Conservation (phyloP, 2,329 filamentous ascomycete genomes). For the Aureobasidium uvarum region DNA sequence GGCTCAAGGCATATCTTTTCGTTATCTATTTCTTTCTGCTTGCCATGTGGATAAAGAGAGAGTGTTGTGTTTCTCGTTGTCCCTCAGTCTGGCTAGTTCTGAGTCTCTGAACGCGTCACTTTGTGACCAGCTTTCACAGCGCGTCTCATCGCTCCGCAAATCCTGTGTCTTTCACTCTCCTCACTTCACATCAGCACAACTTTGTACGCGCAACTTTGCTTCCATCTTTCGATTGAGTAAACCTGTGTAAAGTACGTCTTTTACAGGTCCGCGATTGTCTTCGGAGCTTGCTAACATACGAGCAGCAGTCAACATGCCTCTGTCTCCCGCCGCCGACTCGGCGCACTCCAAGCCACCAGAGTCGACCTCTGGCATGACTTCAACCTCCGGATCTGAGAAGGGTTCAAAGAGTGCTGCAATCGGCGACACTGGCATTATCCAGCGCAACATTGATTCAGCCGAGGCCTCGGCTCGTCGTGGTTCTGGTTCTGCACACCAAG, state of each 20-base stretch:
- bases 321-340: neutral
- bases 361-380: neutral
- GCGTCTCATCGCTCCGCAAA: neutral
- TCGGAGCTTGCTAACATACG: neutral
- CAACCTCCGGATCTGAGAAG: neutral
- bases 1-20: neutral
- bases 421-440: neutral
- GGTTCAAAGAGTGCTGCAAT: neutral
- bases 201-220: neutral
- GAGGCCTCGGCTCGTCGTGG: neutral
- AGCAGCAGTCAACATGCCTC: slow-evolving; percentile 2
- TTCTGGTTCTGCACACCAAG: neutral
- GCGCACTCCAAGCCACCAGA: neutral
- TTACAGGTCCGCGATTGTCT: neutral
- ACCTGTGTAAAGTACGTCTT: neutral
- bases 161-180: neutral
- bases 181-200: neutral
- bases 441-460: neutral
- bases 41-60: neutral
- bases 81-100: neutral
- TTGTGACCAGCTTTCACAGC: neutral
- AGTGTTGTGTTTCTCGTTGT: neutral
- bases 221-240: neutral
- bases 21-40: neutral
- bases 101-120: neutral